Evolutionary conservation across 495 filamentous ascomycete genomes (phyloP).

Genomic region (Cercophora newfieldiana): DNA sequence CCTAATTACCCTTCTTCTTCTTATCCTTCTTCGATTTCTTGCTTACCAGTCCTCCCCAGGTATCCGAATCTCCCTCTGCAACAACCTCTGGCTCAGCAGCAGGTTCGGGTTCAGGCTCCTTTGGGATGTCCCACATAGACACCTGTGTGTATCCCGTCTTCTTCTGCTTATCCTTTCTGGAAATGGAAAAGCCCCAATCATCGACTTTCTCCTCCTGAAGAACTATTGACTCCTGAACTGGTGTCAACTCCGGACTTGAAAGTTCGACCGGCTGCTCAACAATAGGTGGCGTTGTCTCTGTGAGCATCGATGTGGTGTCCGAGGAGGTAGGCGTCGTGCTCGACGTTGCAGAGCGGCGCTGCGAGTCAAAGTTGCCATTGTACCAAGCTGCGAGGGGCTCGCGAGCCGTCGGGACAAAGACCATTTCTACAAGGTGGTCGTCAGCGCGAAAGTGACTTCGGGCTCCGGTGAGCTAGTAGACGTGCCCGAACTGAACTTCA

Average conservation of each 20-base stretch:
- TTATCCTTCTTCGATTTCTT: too few relatives aligned
- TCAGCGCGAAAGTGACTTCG: not conserved
- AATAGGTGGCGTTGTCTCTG: not conserved
- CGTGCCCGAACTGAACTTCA: conserved; percentile 22
- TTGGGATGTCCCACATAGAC: not conserved
- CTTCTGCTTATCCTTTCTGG: not conserved
- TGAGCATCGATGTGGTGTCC: not conserved
- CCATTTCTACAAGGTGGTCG: not conserved
- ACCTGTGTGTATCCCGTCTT: not conserved
- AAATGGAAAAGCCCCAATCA: too few relatives aligned
- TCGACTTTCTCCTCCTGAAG: too few relatives aligned
- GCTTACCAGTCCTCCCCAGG: too few relatives aligned
- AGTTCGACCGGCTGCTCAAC: not conserved
- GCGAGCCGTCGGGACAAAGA: not conserved
- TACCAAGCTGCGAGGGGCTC: not conserved
- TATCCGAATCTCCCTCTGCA: not conserved
- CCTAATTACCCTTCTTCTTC: not conserved
- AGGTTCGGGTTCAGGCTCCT: not conserved
- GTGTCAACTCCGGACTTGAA: not conserved
- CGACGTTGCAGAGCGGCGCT: not conserved
- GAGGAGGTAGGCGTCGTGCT: not conserved
- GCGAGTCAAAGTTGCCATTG: not conserved
- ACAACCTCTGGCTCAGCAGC: not conserved
- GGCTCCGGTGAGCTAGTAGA: not conserved
- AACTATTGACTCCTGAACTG: too few relatives aligned